Conservation (phyloP, 2,329 filamentous ascomycete genomes). For the Aspergillus udagawae region DNA sequence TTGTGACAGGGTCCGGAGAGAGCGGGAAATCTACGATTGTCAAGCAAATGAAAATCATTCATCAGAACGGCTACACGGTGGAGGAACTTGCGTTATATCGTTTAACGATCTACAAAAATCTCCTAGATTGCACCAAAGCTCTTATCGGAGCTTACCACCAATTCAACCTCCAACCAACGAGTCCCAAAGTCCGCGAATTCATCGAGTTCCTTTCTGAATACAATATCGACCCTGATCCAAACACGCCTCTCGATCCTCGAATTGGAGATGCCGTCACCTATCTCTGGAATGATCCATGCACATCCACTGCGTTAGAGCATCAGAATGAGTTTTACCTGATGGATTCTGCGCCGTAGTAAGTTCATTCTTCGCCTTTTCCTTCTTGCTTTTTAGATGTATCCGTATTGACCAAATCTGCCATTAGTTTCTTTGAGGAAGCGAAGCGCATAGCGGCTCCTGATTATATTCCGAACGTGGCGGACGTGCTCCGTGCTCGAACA, state of each 20-base stretch:
- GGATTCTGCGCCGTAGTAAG: slow-evolving; percentile 98
- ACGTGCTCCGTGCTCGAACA: slow-evolving; percentile 90
- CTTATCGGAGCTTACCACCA: slow-evolving; percentile 88
- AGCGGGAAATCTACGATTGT: slow-evolving; percentile 99
- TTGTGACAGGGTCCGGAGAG: slow-evolving; percentile 77
- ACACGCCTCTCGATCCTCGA: slow-evolving; percentile 73
- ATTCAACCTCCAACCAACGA: slow-evolving; percentile 77
- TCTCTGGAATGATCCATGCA: slow-evolving; percentile 85
- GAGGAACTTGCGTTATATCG: slow-evolving; percentile 94
- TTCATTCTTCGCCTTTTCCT: slow-evolving; percentile 4
- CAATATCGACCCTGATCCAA: slow-evolving; percentile 83
- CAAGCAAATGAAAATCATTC: slow-evolving; percentile 99
- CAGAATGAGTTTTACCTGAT: slow-evolving; percentile 98
- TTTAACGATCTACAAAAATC: slow-evolving; percentile 95
- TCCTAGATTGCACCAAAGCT: slow-evolving; percentile 93
- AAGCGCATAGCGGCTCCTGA: slow-evolving; percentile 75
- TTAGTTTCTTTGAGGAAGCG: slow-evolving; percentile 93
- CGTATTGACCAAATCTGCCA: slow-evolving; percentile 15
- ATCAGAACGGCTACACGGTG: slow-evolving; percentile 93
- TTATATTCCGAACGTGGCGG: slow-evolving; percentile 90
- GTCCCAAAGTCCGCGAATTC: slow-evolving; percentile 66
- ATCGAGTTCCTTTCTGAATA: slow-evolving; percentile 82
- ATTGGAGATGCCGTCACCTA: slow-evolving; percentile 80
- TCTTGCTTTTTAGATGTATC: slow-evolving; percentile 11
- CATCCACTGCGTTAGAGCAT: slow-evolving; percentile 79